Base-by-base conservation (phyloP, 2,329 filamentous ascomycete genomes). In the Clarireedia paspali region DNA sequence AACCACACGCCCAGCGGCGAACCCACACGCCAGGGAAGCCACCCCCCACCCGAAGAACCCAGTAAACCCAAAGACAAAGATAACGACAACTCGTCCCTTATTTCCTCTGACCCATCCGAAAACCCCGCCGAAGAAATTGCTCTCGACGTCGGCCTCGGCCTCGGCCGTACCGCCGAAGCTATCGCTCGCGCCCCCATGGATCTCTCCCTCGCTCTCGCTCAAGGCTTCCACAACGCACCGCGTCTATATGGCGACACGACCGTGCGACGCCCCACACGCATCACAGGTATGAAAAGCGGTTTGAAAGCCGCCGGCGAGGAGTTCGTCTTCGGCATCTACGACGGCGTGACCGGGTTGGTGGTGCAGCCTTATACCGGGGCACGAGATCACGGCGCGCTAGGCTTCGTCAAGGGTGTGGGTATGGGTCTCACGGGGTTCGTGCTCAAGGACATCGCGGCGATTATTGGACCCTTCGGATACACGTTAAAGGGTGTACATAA, bases 211-310 rank as follows among this genome's bases (percentile, higher is more conserved):
- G 53, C 82, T 0, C 66, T 88, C 2, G 82, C 82, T 1, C 83
- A 87, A 65, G 85, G 84, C 1, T 87, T 88, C 60, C 84, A 88
- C 67, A 88, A 88, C 60, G 83, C 83, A 0, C 85, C 85, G 1
- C 78, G 83, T 2, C 74, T 89, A 0, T 89, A 88, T 62, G 85
- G 84, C 14, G 85, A 89, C 63, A 78, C 82, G 49, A 88, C 84
- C 1, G 85, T 89, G 1, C 78, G 85, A 3, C 59, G 61, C 50
- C 87, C 83, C 0, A 85, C 84, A 2, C 76, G 88, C 56, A 74
- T 77, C 50, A 87, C 83, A 2, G 85, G 85, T 0, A 71, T 84
- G 9, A 75, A 75, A 39, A 84, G 84, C 0, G 83, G 55, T 10
- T 12, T 55, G 10, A 82, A 1, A 73, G 81, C 12, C 72, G 82